These are phyloP conservation scores for Pythium diclinum DNA, from an alignment of 352 stramenopile species.

Conservation along the genomic window DNA sequence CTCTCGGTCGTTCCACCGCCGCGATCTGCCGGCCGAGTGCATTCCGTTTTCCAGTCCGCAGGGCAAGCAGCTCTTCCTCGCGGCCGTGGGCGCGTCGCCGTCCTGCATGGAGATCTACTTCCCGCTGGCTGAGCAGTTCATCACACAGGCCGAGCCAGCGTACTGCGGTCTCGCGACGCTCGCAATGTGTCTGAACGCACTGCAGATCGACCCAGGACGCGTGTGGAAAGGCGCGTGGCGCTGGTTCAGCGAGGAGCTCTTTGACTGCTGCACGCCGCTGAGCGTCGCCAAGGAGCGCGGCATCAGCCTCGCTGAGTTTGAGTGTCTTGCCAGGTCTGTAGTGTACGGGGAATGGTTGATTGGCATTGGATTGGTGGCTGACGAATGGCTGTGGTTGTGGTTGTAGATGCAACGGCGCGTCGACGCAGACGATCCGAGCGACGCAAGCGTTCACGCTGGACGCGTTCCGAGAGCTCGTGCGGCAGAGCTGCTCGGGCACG, in stretches of 20 bases:
- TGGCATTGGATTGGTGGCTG: too few species aligned
- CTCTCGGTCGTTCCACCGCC: slow-evolving; percentile 70
- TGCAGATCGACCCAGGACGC: slow-evolving; percentile 70
- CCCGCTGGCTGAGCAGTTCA: slow-evolving; percentile 87
- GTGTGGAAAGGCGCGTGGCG: slow-evolving; percentile 79
- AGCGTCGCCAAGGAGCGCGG: slow-evolving; percentile 66
- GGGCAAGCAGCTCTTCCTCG: slow-evolving; percentile 57
- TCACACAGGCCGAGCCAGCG: slow-evolving; percentile 88
- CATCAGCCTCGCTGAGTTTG: slow-evolving; percentile 69
- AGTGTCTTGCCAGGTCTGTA: slow-evolving; percentile 42
- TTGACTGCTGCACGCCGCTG: slow-evolving; percentile 78
- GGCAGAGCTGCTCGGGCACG: slow-evolving; percentile 61
- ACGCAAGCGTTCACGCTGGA: slow-evolving; percentile 48
- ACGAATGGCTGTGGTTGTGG: too few species aligned
- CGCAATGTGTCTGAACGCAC: slow-evolving; percentile 78
- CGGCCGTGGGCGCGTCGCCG: slow-evolving; percentile 43
- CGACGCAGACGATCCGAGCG: slow-evolving; percentile 44
- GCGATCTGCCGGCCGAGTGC: slow-evolving; percentile 72
- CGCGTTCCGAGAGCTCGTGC: slow-evolving; percentile 61
- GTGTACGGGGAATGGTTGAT: too few species aligned
- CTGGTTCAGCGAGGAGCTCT: slow-evolving; percentile 83
- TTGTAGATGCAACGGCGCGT: slow-evolving; percentile 48
- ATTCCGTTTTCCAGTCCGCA: slow-evolving; percentile 79
- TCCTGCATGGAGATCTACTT: slow-evolving; percentile 93
- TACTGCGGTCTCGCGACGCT: slow-evolving; percentile 88